These are phyloP conservation scores for Lodderomyces oxycetoniae DNA, from an alignment of 1,139 yeast species.

Conservation along the genomic window DNA sequence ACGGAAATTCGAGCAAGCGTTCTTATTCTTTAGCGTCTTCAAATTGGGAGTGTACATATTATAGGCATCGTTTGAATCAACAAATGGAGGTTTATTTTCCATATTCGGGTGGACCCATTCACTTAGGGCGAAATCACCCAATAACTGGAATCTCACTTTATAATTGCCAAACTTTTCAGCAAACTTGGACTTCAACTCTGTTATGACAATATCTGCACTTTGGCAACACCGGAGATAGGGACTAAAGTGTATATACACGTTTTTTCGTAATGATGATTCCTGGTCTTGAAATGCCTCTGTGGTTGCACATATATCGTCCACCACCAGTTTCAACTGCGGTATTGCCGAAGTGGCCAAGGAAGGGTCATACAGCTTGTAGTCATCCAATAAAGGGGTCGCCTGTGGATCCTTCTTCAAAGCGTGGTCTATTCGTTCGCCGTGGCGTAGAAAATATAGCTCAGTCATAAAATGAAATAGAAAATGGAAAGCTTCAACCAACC, in stretches of 20 bases:
- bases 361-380: conserved; percentile 38
- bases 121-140: conserved; percentile 45
- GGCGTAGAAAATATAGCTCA: conserved; percentile 44
- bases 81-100: conserved; percentile 42
- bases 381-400: conserved; percentile 26
- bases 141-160: conserved; percentile 36
- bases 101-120: conserved; percentile 48
- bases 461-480: too few relatives aligned
- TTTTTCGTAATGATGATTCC: conserved; percentile 24
- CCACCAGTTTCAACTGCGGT: conserved; percentile 28
- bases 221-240: conserved; percentile 46
- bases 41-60: conserved; percentile 46
- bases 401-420: conserved; percentile 23
- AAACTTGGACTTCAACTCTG: conserved; percentile 25
- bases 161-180: conserved; percentile 26
- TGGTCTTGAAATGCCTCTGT: conserved; percentile 24
- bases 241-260: conserved; percentile 39
- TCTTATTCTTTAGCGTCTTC: conserved; percentile 32
- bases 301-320: conserved; percentile 24
- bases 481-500: too few relatives aligned
- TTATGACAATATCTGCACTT: conserved; percentile 38
- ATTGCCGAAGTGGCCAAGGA: conserved; percentile 31
- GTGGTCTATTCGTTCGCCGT: conserved; percentile 44
- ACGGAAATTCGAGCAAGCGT: conserved; percentile 38
- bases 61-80: conserved; percentile 45